Conservation (phyloP, 176 grass and related monocot species). For the Elaeis guineensis region DNA sequence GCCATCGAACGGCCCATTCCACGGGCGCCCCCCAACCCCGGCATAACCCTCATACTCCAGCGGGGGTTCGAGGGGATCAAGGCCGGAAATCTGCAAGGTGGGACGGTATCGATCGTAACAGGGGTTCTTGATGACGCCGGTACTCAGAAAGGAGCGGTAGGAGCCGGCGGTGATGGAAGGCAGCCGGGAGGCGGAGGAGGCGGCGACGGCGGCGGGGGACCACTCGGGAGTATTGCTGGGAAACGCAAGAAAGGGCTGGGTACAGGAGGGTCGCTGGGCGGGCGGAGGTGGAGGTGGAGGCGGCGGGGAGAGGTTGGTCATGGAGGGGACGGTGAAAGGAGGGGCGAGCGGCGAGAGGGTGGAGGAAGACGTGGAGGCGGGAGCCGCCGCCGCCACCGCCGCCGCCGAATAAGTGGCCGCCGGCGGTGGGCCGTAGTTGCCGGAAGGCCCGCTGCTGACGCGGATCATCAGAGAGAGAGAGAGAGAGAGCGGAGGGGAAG, state of each 20-base stretch:
- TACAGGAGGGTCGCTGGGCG: not conserved
- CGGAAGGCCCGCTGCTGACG: too few species aligned
- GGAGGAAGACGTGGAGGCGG: conserved; percentile 2
- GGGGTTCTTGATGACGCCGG: too few species aligned
- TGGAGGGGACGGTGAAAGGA: conserved; percentile 20
- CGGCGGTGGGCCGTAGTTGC: not conserved
- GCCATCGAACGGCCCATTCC: too few species aligned
- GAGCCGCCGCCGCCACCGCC: conserved; percentile 4
- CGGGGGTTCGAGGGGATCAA: too few species aligned
- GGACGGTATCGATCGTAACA: too few species aligned
- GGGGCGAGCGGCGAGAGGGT: conserved; percentile 50
- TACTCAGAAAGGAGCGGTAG: too few species aligned
- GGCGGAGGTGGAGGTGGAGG: not conserved
- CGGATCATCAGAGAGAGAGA: too few species aligned
- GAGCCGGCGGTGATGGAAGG: not conserved
- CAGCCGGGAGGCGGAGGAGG: not conserved
- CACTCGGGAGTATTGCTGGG: too few species aligned
- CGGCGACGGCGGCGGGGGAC: not conserved
- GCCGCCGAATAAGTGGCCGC: not conserved
- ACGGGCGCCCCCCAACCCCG: too few species aligned
- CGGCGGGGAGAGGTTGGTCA: not conserved
- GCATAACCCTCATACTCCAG: too few species aligned
- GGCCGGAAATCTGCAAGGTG: too few species aligned
- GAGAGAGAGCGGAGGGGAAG: too few species aligned
- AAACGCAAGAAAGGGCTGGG: not conserved